These are phyloP conservation scores for Pulveroboletus sp. DNA, from an alignment of 768 basidiomycete species.

Conservation along the genomic window DNA sequence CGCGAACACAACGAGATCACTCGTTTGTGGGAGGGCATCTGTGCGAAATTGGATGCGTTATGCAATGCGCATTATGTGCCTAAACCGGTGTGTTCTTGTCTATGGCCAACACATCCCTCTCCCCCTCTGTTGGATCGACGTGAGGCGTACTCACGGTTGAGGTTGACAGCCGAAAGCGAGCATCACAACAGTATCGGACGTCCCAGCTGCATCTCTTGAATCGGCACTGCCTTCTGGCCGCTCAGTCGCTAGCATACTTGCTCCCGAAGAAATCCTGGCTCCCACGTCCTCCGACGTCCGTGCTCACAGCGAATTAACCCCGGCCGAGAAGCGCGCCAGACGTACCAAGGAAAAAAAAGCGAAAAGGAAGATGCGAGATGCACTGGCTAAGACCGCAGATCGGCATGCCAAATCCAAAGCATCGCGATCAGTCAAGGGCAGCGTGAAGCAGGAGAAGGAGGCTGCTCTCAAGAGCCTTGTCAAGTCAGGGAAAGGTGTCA, in stretches of 20 bases:
- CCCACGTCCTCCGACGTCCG: conserved; percentile 49
- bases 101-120: not conserved
- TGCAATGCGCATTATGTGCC: conserved; percentile 95
- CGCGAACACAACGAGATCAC: conserved; percentile 90
- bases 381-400: conserved; percentile 59
- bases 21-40: conserved; percentile 78
- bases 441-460: conserved; percentile 77
- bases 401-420: conserved; percentile 44
- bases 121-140: not conserved
- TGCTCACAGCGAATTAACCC: conserved; percentile 76
- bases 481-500: conserved; percentile 81
- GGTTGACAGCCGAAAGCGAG: conserved; percentile 71
- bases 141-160: not conserved
- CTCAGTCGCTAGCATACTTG: conserved; percentile 73
- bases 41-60: conserved; percentile 84
- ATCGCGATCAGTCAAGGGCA: conserved; percentile 37
- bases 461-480: conserved; percentile 77
- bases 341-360: conserved; percentile 67
- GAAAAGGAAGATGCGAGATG: conserved; percentile 62
- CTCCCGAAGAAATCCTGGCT: conserved; percentile 88
- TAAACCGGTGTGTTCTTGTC: conserved; percentile 61
- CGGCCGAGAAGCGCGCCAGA: conserved; percentile 70
- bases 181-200: conserved; percentile 80
- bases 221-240: conserved; percentile 84
- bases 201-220: conserved; percentile 78